Evolutionary conservation across 2,329 filamentous ascomycete species (phyloP).

Genomic region (Penicillium palitans): DNA sequence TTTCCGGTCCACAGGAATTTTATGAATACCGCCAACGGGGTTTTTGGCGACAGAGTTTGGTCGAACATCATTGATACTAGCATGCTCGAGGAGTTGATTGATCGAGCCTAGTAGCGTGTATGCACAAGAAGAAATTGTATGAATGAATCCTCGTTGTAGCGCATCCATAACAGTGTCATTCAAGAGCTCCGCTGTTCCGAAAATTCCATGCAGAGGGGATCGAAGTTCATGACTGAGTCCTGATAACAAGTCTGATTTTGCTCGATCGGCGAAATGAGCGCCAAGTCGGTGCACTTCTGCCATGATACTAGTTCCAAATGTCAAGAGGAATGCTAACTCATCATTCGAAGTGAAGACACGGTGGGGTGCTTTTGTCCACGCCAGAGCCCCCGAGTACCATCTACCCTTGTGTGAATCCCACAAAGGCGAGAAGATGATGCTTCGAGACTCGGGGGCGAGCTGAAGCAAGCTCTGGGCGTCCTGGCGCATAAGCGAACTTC

Average conservation of each 20-base stretch:
- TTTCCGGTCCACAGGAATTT: neutral
- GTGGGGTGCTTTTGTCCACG: slow-evolving; percentile 23
- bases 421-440: slow-evolving; percentile 29
- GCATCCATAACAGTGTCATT: slow-evolving; percentile 23
- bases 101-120: slow-evolving; percentile 44
- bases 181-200: slow-evolving; percentile 29
- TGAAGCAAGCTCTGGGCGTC: slow-evolving; percentile 15
- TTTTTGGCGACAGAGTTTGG: neutral
- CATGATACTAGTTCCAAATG: slow-evolving; percentile 32
- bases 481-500: slow-evolving; percentile 9
- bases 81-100: slow-evolving; percentile 33
- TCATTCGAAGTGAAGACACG: slow-evolving; percentile 21
- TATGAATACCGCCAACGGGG: neutral
- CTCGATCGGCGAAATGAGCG: slow-evolving; percentile 25
- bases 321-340: slow-evolving; percentile 26
- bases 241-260: slow-evolving; percentile 34
- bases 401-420: slow-evolving; percentile 31
- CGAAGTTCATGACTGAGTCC: slow-evolving; percentile 35
- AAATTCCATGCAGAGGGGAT: slow-evolving; percentile 35
- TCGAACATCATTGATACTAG: slow-evolving; percentile 24
- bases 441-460: slow-evolving; percentile 19
- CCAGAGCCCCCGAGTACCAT: slow-evolving; percentile 27
- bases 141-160: slow-evolving; percentile 26
- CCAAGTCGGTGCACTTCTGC: slow-evolving; percentile 28
- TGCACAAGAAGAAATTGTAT: slow-evolving; percentile 39